Evolutionary conservation across 2,329 filamentous ascomycete genomes (phyloP).

Genomic region (Trichoderma citrinoviride): DNA sequence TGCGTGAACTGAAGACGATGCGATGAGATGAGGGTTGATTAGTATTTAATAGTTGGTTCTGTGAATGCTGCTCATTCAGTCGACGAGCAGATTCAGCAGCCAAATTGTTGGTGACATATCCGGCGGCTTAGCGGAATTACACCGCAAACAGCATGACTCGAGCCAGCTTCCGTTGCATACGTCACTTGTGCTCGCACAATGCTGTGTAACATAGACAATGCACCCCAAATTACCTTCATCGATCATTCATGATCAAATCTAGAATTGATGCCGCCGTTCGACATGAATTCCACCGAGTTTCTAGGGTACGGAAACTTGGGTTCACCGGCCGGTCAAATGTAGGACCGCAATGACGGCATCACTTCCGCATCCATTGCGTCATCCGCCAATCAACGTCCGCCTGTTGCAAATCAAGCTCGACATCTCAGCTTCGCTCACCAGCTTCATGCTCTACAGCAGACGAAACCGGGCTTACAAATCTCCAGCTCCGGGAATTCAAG

Average conservation of each 20-base stretch:
- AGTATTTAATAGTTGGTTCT: too few species aligned
- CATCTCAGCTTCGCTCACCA: not conserved
- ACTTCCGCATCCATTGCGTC: slow-evolving; percentile 11
- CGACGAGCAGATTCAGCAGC: too few species aligned
- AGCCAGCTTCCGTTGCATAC: not conserved
- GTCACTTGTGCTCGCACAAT: not conserved
- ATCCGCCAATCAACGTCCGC: slow-evolving; percentile 25
- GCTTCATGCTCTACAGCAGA: not conserved
- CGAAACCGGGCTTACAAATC: not conserved
- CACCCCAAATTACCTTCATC: too few species aligned
- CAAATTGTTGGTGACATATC: too few species aligned
- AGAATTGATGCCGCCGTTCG: too few species aligned
- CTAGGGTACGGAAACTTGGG: too few species aligned
- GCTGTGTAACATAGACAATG: too few species aligned
- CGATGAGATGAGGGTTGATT: too few species aligned
- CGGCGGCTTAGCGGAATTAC: not conserved
- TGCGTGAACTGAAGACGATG: too few species aligned
- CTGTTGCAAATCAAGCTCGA: slow-evolving; percentile 24
- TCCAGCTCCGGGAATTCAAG: not conserved
- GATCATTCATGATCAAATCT: too few species aligned
- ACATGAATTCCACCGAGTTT: too few species aligned
- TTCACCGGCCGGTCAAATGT: not conserved
- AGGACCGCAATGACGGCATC: not conserved
- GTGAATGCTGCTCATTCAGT: too few species aligned
- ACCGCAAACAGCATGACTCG: not conserved